A percentile compares a stretch with the other conserved stretches of the same genome.
Evolutionary conservation across 2,329 filamentous ascomycete genomes (phyloP).

Genomic region (Exophiala calicioides): DNA sequence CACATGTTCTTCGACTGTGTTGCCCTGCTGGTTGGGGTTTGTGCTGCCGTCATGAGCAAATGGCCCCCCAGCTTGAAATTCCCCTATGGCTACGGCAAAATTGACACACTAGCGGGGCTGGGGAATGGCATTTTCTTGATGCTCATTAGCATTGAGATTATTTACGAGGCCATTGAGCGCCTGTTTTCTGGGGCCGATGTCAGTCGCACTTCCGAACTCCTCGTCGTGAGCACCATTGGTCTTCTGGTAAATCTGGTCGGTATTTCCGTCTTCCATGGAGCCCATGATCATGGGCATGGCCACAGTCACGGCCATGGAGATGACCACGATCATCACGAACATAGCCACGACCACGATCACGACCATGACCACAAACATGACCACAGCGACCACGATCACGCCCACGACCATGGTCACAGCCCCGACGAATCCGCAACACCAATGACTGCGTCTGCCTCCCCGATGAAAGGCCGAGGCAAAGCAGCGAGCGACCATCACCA

Average conservation of each 20-base stretch:
- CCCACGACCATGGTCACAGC: conserved; percentile 33
- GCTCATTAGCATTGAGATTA: conserved; percentile 95
- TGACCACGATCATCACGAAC: conserved; percentile 41
- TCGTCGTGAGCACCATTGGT: conserved; percentile 84
- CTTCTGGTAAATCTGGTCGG: conserved; percentile 89
- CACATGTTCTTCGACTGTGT: conserved; percentile 99
- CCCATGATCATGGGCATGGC: conserved; percentile 55
- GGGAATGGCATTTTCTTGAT: conserved; percentile 94
- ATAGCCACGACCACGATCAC: conserved; percentile 33
- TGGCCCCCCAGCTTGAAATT: conserved; percentile 89
- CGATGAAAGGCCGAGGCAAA: conserved; percentile 32
- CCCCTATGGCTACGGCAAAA: conserved; percentile 86
- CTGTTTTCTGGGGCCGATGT: conserved; percentile 82
- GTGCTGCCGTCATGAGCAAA: conserved; percentile 92
- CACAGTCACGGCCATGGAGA: conserved; percentile 48
- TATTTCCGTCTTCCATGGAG: conserved; percentile 78
- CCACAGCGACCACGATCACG: conserved; percentile 36
- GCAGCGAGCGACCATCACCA: conserved; percentile 52
- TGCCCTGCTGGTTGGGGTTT: conserved; percentile 83
- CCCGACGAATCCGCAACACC: conserved; percentile 12
- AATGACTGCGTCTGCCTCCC: conserved; percentile 32
- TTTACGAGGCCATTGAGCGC: conserved; percentile 89
- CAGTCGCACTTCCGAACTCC: conserved; percentile 78
- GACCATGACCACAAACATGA: conserved; percentile 44
- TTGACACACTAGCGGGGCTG: conserved; percentile 93